Percentiles rank a stretch among this genome's conserved stretches.
phyloP scores from a whole-genome alignment of 2,329 filamentous ascomycete species.

The Botrytis porri region DNA sequence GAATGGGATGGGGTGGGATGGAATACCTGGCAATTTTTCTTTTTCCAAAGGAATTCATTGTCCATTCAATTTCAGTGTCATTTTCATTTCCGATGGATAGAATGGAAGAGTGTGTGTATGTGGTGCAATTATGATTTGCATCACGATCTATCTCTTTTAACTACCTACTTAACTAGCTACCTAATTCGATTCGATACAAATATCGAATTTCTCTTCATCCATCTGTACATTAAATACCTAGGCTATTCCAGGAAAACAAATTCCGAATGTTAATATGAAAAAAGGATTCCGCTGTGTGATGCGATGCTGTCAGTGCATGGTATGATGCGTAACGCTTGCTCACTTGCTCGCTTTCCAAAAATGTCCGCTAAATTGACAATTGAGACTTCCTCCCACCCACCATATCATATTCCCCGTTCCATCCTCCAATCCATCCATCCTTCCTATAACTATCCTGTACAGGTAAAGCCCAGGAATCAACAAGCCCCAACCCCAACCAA shows the following conservation, averaged over 20 bases:
- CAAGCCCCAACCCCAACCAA: background rate
- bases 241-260: constrained; percentile 9
- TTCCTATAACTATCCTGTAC: background rate
- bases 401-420: background rate
- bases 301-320: background rate
- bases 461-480: constrained; percentile 14
- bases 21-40: constrained; percentile 13
- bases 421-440: background rate
- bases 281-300: background rate
- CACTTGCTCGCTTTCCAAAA: background rate
- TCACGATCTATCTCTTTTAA: background rate
- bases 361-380: background rate
- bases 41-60: background rate
- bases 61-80: background rate
- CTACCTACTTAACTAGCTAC: constrained; percentile 6
- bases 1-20: background rate
- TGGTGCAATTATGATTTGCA: constrained; percentile 9
- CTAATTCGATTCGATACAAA: background rate
- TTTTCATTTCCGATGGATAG: background rate
- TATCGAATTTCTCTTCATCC: background rate
- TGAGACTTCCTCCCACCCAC: background rate
- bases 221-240: constrained; percentile 16
- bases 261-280: background rate
- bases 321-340: background rate
- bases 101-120: background rate